Conservation (phyloP, 2,329 filamentous ascomycete species). For the Pyricularia pennisetigena region DNA sequence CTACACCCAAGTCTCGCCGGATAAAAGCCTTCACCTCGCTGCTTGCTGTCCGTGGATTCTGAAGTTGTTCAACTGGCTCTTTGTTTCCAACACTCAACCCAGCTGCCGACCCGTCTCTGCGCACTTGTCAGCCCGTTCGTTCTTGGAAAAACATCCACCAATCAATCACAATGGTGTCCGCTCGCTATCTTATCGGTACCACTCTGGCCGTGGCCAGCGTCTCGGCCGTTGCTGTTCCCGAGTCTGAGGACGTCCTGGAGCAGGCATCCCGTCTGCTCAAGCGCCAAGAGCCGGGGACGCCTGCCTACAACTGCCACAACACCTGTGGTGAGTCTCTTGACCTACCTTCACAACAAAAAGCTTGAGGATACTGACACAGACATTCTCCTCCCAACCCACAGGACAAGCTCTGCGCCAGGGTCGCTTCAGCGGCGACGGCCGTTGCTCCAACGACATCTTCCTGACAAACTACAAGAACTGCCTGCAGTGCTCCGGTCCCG, state of each 20-base stretch:
- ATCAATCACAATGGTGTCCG: conserved; percentile 9
- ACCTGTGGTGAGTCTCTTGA: conserved; percentile 26
- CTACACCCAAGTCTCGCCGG: neutral
- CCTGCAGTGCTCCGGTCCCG: conserved; percentile 25
- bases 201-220: conserved; percentile 6
- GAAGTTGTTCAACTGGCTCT: neutral
- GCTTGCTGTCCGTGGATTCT: neutral
- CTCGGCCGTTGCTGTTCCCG: conserved; percentile 5
- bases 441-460: conserved; percentile 27
- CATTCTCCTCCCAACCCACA: conserved; percentile 6
- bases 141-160: neutral
- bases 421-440: conserved; percentile 15
- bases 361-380: neutral
- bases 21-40: neutral
- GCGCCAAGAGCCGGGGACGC: conserved; percentile 27
- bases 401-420: conserved; percentile 24
- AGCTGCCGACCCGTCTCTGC: neutral
- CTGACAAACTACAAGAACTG: conserved; percentile 27
- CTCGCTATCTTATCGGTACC: conserved; percentile 6
- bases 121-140: neutral
- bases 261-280: conserved; percentile 7
- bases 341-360: neutral
- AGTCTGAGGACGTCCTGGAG: neutral
- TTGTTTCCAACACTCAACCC: neutral
- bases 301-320: conserved; percentile 31